These are phyloP conservation scores for Oryza meridionalis DNA, from an alignment of 176 grass and related monocot genomes.

Conservation along the genomic window DNA sequence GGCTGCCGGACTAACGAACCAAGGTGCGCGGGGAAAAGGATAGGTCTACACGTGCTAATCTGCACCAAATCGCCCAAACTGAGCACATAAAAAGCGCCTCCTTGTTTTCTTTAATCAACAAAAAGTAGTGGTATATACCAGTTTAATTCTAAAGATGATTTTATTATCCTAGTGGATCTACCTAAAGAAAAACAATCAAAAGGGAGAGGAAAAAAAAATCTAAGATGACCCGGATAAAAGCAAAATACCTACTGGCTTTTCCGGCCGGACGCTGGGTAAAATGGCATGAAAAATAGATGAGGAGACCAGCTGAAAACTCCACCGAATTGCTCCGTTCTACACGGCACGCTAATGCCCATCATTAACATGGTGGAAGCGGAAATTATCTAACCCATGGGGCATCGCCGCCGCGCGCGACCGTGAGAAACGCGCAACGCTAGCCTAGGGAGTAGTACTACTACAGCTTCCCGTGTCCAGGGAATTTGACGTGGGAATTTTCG, in stretches of 20 bases:
- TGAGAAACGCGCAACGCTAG: too few species aligned
- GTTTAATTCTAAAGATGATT: background rate
- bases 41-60: background rate
- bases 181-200: background rate
- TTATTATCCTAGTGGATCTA: background rate
- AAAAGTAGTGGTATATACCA: background rate
- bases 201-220: background rate
- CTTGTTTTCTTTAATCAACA: background rate
- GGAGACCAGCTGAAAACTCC: too few species aligned
- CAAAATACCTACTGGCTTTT: too few species aligned
- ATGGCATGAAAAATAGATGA: background rate
- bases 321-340: background rate
- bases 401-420: background rate
- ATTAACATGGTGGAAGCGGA: background rate
- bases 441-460: too few species aligned
- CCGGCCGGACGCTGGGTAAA: too few species aligned
- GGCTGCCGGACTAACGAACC: slow-evolving; percentile 14
- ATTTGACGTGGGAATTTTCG: background rate
- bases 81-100: background rate
- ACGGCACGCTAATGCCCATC: background rate
- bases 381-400: background rate
- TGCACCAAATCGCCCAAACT: background rate
- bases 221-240: background rate
- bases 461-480: too few species aligned
- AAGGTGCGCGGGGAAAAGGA: background rate